Conservation (phyloP, 2,329 filamentous ascomycete genomes). For the Cordyceps pruinosa region DNA sequence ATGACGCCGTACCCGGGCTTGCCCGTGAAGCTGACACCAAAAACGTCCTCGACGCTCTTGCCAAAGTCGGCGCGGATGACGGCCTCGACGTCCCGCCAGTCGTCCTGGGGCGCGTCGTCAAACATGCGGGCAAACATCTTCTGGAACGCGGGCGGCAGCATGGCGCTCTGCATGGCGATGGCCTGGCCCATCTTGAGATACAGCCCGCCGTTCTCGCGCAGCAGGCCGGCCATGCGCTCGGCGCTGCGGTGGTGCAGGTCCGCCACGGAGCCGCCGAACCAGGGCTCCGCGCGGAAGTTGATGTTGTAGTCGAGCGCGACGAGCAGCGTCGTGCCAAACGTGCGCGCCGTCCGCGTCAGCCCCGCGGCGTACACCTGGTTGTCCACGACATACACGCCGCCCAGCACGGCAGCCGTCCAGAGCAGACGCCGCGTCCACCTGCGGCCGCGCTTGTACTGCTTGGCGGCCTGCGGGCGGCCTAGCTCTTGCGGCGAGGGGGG, state of each 20-base stretch:
- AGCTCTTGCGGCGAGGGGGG: conserved; percentile 76
- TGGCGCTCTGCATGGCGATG: conserved; percentile 94
- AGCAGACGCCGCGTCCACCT: conserved; percentile 73
- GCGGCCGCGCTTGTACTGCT: conserved; percentile 61
- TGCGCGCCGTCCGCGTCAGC: conserved; percentile 69
- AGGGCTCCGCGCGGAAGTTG: conserved; percentile 80
- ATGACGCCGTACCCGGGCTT: conserved; percentile 60
- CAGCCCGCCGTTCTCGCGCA: conserved; percentile 81
- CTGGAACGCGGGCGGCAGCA: conserved; percentile 90
- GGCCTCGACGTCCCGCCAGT: conserved; percentile 75
- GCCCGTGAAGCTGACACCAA: conserved; percentile 75
- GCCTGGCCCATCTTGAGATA: conserved; percentile 98
- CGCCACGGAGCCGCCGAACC: conserved; percentile 63
- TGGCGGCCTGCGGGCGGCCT: conserved; percentile 62
- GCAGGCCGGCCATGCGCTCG: conserved; percentile 70
- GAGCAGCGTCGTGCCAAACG: conserved; percentile 70
- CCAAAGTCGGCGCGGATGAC: conserved; percentile 87
- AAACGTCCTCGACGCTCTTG: conserved; percentile 81
- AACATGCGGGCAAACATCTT: conserved; percentile 97
- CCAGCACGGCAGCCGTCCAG: conserved; percentile 52
- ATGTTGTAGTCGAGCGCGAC: conserved; percentile 93
- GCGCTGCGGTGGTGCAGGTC: conserved; percentile 81
- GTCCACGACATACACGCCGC: conserved; percentile 62
- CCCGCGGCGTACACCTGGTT: conserved; percentile 70
- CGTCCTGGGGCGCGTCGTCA: conserved; percentile 91